Percentiles rank a stretch among this genome's conserved stretches.
These are phyloP conservation scores for Scopulariopsis brevicaulis DNA, from an alignment of 2,329 filamentous ascomycete species.

Conservation along the genomic window DNA sequence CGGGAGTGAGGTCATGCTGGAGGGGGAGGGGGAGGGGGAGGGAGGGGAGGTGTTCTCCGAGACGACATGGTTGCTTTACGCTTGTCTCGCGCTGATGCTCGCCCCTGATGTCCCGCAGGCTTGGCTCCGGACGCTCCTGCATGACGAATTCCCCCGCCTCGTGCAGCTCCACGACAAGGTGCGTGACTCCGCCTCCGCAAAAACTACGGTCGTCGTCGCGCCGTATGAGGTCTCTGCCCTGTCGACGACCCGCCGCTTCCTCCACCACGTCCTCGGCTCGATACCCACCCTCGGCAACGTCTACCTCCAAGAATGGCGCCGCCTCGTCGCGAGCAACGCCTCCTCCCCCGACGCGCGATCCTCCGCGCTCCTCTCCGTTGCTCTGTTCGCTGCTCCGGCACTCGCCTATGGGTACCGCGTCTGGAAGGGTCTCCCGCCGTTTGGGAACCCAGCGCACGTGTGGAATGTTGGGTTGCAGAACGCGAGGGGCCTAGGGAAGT, in stretches of 20 bases:
- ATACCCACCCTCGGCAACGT: constrained; percentile 17
- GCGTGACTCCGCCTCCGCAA: constrained; percentile 16
- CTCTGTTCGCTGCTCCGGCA: constrained; percentile 24
- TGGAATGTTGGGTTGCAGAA: constrained; percentile 22
- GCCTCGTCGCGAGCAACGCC: constrained; percentile 19
- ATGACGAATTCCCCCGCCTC: constrained; percentile 13
- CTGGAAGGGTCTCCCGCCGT: constrained; percentile 29
- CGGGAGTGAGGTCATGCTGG: constrained; percentile 21
- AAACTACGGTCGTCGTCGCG: constrained; percentile 17
- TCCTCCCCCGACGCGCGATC: constrained; percentile 20
- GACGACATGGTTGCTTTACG: constrained; percentile 70
- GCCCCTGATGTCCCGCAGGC: constrained; percentile 32
- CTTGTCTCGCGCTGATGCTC: constrained; percentile 67
- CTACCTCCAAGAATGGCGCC: constrained; percentile 17
- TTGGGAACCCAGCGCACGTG: constrained; percentile 30
- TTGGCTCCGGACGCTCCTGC: constrained; percentile 22
- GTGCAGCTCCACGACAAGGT: constrained; percentile 9
- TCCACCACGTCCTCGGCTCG: constrained; percentile 18
- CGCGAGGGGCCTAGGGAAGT: constrained; percentile 22
- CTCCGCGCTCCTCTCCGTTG: constrained; percentile 17
- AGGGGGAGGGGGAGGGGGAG: neutral
- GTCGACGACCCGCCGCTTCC: constrained; percentile 11
- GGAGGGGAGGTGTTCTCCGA: constrained; percentile 22
- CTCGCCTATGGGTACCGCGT: constrained; percentile 25
- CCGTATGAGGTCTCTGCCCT: neutral